These are phyloP conservation scores for Camelina hispida DNA, from an alignment of 345 rosid species.

Conservation along the genomic window DNA sequence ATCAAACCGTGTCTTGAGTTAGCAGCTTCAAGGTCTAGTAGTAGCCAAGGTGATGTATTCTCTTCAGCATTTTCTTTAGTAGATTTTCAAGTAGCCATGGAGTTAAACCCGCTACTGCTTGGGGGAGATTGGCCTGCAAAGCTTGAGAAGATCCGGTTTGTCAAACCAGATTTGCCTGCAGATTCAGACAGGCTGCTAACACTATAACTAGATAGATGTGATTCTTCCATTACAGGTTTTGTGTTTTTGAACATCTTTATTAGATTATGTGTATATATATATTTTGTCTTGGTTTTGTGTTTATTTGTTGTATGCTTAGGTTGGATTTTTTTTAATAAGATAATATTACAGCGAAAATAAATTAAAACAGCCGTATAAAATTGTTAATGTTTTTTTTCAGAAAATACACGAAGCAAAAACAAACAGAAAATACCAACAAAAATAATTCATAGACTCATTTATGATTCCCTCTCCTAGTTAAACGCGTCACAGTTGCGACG, in stretches of 20 bases:
- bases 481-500: conserved; percentile 62
- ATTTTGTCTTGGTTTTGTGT: conserved; percentile 9
- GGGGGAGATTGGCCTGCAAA: conserved; percentile 64
- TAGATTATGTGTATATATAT: conserved; percentile 32
- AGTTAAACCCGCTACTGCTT: conserved; percentile 58
- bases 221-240: conserved; percentile 35
- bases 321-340: conserved; percentile 4
- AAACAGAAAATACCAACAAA: conserved; percentile 26
- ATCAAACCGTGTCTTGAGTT: conserved; percentile 69
- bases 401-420: conserved; percentile 17
- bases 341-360: neutral
- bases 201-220: conserved; percentile 20
- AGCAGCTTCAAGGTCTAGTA: conserved; percentile 52
- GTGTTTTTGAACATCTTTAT: conserved; percentile 21
- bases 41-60: conserved; percentile 14
- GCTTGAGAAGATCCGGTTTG: conserved; percentile 51
- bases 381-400: conserved; percentile 12
- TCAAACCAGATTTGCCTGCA: neutral
- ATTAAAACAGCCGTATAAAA: neutral
- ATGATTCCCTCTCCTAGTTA: conserved; percentile 36
- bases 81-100: conserved; percentile 70
- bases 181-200: conserved; percentile 36
- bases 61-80: conserved; percentile 49
- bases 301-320: neutral
- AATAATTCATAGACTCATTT: neutral